phyloP scores from a whole-genome alignment of 345 rosid genomes.

The Ricinus communis region DNA sequence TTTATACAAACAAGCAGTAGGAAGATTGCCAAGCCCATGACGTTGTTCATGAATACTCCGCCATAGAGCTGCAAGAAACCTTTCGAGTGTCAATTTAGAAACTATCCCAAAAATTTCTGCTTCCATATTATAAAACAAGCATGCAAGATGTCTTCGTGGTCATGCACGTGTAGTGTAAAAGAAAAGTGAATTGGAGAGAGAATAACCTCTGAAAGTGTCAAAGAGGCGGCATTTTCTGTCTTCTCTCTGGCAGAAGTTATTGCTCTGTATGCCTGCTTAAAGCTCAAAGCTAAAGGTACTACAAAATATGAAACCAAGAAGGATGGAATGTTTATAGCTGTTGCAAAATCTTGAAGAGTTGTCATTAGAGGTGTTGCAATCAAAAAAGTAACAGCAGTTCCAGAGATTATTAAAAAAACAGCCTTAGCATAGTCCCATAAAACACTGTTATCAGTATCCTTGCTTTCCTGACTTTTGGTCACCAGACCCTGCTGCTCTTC shows the following conservation, averaged over 20 bases:
- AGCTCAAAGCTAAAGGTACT: slow-evolving; percentile 43
- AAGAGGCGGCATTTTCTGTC: slow-evolving; percentile 35
- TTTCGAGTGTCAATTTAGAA: no score
- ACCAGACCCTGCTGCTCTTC: slow-evolving; percentile 33
- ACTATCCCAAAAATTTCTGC: no score
- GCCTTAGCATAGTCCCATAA: slow-evolving; percentile 44
- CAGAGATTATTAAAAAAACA: slow-evolving; percentile 28
- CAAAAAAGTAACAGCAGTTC: slow-evolving; percentile 31
- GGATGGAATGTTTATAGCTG: slow-evolving; percentile 32
- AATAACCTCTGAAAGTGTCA: slow-evolving; percentile 45
- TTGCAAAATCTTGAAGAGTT: slow-evolving; percentile 28
- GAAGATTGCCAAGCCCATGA: slow-evolving; percentile 38
- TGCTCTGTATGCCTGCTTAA: slow-evolving; percentile 19
- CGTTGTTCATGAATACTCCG: slow-evolving; percentile 48
- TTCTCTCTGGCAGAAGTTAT: slow-evolving; percentile 34
- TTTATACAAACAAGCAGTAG: slow-evolving; percentile 37
- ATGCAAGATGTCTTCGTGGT: no score
- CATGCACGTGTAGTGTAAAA: no score
- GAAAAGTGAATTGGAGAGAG: neutral
- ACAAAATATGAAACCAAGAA: slow-evolving; percentile 42
- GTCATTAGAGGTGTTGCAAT: slow-evolving; percentile 36
- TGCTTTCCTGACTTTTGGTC: neutral
- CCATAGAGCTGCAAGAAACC: slow-evolving; percentile 37
- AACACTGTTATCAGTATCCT: slow-evolving; percentile 6
- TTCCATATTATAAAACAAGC: no score